A percentile compares a stretch with the other conserved stretches of the same genome.
Conservation (phyloP, 257 asterid species). For the Schizonepeta tenuifolia region DNA sequence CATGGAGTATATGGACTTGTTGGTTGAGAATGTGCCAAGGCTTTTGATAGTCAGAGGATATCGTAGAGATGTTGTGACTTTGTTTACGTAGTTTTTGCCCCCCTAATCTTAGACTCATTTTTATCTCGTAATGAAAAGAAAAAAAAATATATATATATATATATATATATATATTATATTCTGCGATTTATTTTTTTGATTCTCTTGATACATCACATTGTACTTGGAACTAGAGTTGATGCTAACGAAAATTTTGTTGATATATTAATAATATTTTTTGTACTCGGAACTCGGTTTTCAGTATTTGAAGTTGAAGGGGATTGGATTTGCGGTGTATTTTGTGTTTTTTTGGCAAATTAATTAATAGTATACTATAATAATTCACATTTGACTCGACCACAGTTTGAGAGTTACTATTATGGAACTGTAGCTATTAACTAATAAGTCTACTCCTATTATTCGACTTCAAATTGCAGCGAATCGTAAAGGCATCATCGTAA, state of each 20-base stretch:
- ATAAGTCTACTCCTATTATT: too few species aligned
- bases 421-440: too few species aligned
- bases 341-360: background rate
- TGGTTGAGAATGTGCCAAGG: conserved; percentile 96
- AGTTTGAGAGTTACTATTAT: too few species aligned
- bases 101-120: background rate
- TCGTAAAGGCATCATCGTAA: too few species aligned
- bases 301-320: too few species aligned
- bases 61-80: conserved; percentile 91
- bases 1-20: conserved; percentile 95
- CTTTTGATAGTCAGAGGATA: conserved; percentile 92
- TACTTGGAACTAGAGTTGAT: conserved; percentile 12
- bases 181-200: conserved; percentile 20
- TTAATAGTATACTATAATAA: too few species aligned
- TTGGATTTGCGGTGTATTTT: background rate
- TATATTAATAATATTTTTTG: conserved; percentile 1
- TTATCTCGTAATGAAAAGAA: conserved; percentile 12
- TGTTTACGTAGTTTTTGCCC: conserved; percentile 69
- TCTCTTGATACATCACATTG: background rate
- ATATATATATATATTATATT: background rate
- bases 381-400: too few species aligned
- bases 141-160: too few species aligned
- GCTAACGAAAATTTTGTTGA: conserved; percentile 30
- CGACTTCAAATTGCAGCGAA: too few species aligned
- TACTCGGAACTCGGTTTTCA: too few species aligned